Base-by-base conservation (phyloP, 768 basidiomycete species). In the Mycena albidolilacea region DNA sequence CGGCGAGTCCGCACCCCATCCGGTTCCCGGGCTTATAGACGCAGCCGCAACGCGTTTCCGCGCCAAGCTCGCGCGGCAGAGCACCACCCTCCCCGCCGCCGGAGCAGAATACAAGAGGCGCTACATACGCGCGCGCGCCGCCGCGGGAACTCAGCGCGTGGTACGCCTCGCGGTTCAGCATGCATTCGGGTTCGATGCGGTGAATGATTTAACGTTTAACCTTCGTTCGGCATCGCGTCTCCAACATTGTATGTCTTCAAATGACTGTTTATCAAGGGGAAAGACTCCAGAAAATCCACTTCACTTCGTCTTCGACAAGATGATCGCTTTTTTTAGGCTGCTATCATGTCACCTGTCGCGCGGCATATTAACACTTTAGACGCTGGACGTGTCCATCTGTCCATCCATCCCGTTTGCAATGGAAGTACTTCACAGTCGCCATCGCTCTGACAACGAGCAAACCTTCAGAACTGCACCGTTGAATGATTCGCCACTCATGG, bases 361-460 rank as follows among this genome's bases (percentile, higher is more conserved):
- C 55, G 30, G 55, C 30, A 57, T 57, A 57, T 57, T 57, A 12
- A 57, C 55, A 57, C 19, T 57, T 35, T 57, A 19, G 30, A 57
- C 30, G 55, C 55, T 57, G 55, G 55, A 57, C 55, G 30, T 57
- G 55, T 30, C 55, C 55, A 57, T 19, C 55, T 57, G 55, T 57
- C 55, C 55, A 57, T 57, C 55, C 55, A 57, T 57, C 14, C 55
- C 19, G 55, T 57, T 57, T 35, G 12, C 55, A 57, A 57, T 35
- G 21, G 23, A 57, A 57, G 55, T 9, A 57, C 55, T 57, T 57
- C 55, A 57, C 55, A 57, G 55, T 19, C 19, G 19, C 55, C 55
- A 57, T 57, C 55, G 55, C 55, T 41, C 55, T 57, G 55, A 57
- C 55, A 57, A 57, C 30, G 30, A 57, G 55, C 30, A 57, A 12